Evolutionary conservation across 768 basidiomycete species (phyloP).

Genomic region (Harrya chromipes): DNA sequence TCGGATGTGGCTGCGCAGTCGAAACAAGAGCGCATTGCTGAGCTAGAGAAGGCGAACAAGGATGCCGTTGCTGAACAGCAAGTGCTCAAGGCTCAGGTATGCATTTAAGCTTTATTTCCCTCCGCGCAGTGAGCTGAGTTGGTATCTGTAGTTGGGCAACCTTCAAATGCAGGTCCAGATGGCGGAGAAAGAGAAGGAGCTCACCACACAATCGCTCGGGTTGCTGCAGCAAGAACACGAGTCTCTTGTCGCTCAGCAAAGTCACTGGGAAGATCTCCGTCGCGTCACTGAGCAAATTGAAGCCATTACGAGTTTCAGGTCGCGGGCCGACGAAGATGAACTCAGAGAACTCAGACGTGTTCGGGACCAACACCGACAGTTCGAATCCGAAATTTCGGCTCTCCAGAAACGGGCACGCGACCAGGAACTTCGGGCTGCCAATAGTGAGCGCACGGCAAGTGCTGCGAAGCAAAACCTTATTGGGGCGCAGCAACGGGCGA

Average conservation of each 20-base stretch:
- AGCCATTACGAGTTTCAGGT: constrained; percentile 55
- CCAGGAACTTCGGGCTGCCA: constrained; percentile 57
- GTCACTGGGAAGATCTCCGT: constrained; percentile 76
- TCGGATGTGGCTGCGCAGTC: constrained; percentile 66
- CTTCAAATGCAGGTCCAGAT: constrained; percentile 58
- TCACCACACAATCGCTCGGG: constrained; percentile 46
- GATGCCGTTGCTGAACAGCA: constrained; percentile 58
- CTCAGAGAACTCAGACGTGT: constrained; percentile 63
- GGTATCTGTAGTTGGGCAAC: constrained; percentile 48
- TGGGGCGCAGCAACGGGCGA: constrained; percentile 72
- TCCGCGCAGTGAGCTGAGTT: background rate
- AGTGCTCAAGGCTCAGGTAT: constrained; percentile 56
- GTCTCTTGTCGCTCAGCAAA: constrained; percentile 56
- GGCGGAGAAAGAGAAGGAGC: constrained; percentile 61
- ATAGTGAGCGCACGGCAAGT: constrained; percentile 56
- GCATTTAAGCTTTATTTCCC: constrained; percentile 13
- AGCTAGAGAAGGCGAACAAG: constrained; percentile 59
- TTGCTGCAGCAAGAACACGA: constrained; percentile 61
- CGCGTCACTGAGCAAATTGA: constrained; percentile 73
- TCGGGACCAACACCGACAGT: constrained; percentile 53
- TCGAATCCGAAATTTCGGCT: constrained; percentile 65
- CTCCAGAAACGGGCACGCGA: constrained; percentile 76
- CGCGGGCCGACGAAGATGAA: constrained; percentile 67
- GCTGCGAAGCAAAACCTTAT: constrained; percentile 60
- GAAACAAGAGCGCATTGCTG: constrained; percentile 55